These are phyloP conservation scores for Pseudonitzschia pungens DNA, from an alignment of 108 stramenopile species.

Conservation along the genomic window DNA sequence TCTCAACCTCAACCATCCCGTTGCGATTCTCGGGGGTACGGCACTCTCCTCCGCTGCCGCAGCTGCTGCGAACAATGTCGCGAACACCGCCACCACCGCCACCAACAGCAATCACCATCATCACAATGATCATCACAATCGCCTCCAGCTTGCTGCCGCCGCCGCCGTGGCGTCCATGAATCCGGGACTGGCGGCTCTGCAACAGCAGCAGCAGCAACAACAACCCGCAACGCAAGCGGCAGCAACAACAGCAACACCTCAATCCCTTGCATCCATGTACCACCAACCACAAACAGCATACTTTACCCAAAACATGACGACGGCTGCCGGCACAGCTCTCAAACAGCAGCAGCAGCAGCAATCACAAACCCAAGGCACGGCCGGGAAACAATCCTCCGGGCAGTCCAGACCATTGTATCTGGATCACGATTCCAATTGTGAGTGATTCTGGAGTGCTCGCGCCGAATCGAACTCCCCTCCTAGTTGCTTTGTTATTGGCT, in stretches of 20 bases:
- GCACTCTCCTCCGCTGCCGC: too few relatives aligned
- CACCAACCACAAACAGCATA: not conserved
- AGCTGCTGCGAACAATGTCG: not conserved
- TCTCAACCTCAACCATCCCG: not conserved
- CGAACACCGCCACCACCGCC: not conserved
- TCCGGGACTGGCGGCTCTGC: not conserved
- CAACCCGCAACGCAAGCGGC: not conserved
- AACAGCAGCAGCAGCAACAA: constrained; percentile 6
- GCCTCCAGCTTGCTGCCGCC: not conserved
- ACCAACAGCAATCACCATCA: too few relatives aligned
- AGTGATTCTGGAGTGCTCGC: too few relatives aligned
- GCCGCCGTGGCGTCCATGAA: constrained; percentile 7
- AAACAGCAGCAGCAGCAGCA: constrained; percentile 8
- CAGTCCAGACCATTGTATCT: constrained; percentile 9
- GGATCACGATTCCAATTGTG: constrained; percentile 16
- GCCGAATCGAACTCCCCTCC: too few relatives aligned
- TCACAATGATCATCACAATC: too few relatives aligned
- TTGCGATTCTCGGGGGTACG: not conserved
- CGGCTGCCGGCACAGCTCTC: not conserved
- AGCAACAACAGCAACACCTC: not conserved
- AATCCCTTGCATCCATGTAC: constrained; percentile 7
- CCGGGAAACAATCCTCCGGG: not conserved
- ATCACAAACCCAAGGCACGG: not conserved
- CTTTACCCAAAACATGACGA: not conserved
- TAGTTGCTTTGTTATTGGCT: too few relatives aligned